A percentile compares a stretch with the other conserved stretches of the same genome.
Evolutionary conservation across 345 rosid species (phyloP).

Genomic region (Euphorbia pulcherrima): DNA sequence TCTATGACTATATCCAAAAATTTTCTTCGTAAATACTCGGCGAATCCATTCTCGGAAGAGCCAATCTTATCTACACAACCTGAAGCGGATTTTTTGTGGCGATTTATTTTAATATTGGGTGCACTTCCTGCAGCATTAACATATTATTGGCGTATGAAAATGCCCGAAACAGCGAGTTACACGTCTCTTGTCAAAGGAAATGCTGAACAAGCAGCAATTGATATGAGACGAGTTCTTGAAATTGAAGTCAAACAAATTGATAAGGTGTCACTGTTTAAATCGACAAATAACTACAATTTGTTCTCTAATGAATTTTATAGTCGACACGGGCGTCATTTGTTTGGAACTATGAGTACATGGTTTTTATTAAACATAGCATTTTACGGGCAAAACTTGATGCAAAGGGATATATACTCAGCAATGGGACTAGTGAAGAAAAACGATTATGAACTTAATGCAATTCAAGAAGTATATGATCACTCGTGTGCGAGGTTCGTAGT

Average conservation of each 20-base stretch:
- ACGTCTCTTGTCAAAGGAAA: conserved; percentile 54
- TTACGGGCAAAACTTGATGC: conserved; percentile 51
- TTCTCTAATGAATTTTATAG: conserved; percentile 38
- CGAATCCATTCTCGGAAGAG: background rate
- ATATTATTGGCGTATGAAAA: conserved; percentile 53
- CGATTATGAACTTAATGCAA: conserved; percentile 23
- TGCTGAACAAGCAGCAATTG: conserved; percentile 47
- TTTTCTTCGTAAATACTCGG: conserved; percentile 19
- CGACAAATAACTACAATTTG: conserved; percentile 25
- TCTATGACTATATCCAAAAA: conserved; percentile 35
- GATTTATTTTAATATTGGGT: conserved; percentile 52
- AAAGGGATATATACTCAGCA: conserved; percentile 51
- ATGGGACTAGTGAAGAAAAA: conserved; percentile 22
- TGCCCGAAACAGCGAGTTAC: conserved; percentile 64
- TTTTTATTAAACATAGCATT: conserved; percentile 57
- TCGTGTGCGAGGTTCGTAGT: conserved; percentile 50
- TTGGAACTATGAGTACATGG: conserved; percentile 51
- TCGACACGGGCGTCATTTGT: conserved; percentile 45
- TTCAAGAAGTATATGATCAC: conserved; percentile 38
- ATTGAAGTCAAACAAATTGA: conserved; percentile 36
- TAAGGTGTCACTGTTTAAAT: conserved; percentile 23
- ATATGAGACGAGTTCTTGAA: conserved; percentile 51
- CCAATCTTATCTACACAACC: conserved; percentile 40
- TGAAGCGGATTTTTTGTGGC: conserved; percentile 46
- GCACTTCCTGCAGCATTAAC: conserved; percentile 50